A percentile compares a stretch with the other conserved stretches of the same genome.
These are phyloP conservation scores for Exophiala sideris DNA, from an alignment of 2,329 filamentous ascomycete genomes.

Conservation along the genomic window DNA sequence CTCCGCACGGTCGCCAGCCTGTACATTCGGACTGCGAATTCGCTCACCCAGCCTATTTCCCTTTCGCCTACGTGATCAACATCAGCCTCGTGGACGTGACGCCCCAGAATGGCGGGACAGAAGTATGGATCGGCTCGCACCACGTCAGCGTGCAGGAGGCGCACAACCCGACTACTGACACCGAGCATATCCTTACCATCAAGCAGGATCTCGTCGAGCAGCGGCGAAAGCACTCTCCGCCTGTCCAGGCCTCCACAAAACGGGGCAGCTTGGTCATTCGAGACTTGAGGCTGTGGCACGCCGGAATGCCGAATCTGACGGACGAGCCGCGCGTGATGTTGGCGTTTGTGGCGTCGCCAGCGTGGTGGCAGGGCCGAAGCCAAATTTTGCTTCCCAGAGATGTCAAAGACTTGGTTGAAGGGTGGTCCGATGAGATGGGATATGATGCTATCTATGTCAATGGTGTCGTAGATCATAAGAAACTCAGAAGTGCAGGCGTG, in stretches of 20 bases:
- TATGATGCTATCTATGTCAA: slow-evolving; percentile 26
- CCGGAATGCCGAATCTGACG: slow-evolving; percentile 59
- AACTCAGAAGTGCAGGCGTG: slow-evolving; percentile 21
- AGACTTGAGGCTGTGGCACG: slow-evolving; percentile 62
- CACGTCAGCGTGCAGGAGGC: slow-evolving; percentile 35
- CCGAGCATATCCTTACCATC: slow-evolving; percentile 30
- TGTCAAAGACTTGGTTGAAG: slow-evolving; percentile 25
- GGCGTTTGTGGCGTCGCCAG: slow-evolving; percentile 35
- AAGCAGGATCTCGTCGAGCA: slow-evolving; percentile 33
- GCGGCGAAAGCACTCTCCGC: slow-evolving; percentile 34
- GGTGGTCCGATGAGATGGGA: slow-evolving; percentile 21
- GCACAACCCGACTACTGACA: slow-evolving; percentile 24
- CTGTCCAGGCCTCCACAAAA: slow-evolving; percentile 40
- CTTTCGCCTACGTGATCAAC: slow-evolving; percentile 49
- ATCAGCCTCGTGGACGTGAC: slow-evolving; percentile 46
- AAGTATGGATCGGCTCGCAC: slow-evolving; percentile 52
- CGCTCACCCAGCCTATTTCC: slow-evolving; percentile 47
- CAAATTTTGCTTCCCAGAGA: slow-evolving; percentile 22
- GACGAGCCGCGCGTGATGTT: slow-evolving; percentile 55
- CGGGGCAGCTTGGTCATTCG: slow-evolving; percentile 56
- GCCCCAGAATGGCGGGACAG: slow-evolving; percentile 48
- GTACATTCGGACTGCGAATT: slow-evolving; percentile 45
- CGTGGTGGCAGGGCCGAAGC: slow-evolving; percentile 25
- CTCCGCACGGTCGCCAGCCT: slow-evolving; percentile 36
- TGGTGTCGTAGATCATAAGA: slow-evolving; percentile 27